Evolutionary conservation across 2,329 filamentous ascomycete species (phyloP), one percentile per base, ranked within the genome.

Genomic region (Sarocladium strictum): DNA sequence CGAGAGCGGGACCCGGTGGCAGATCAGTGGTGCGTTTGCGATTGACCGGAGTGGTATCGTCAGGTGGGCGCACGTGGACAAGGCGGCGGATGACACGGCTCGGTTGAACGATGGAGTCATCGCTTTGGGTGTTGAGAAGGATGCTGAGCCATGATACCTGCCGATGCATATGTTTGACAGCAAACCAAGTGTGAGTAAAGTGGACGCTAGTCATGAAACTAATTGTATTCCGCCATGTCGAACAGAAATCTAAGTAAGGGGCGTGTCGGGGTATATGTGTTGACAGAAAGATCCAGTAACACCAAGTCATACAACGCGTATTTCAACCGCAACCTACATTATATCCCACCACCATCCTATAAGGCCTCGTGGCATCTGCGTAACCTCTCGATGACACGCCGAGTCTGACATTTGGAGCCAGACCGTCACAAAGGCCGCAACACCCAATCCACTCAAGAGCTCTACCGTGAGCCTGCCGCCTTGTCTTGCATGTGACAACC

Each of bases 341-440:
- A 40, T 19, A 19, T 53, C 52, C 52, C 37, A 41, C 40, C 52
- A 43, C 52, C 40, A 40, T 21, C 37, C 54, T 24, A 54, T 17
- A 32, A 57, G 3, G 24, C 52, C 53, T 24, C 29, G 26, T 26
- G 53, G 43, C 17, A 54, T 11, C 11, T 41, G 37, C 17, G 45
- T 21, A 4, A 55, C 10, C 17, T 32, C 35, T 10, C 35, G 33
- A 15, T 40, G 54, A 17, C 33, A 55, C 24, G 54, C 54, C 54
- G 45, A 47, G 21, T 49, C 32, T 35, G 38, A 35, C 26, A 51
- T 51, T 15, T 51, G 47, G 17, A 51, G 65, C 81, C 82, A 89
- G 50, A 88, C 75, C 21, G 84, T 81, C 33, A 93, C 66, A 14
- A 87, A 89, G 3, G 90, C 87, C 2, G 95, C 67, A 26, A 94